A percentile compares a stretch with the other conserved stretches of the same genome.
Evolutionary conservation across 768 basidiomycete genomes (phyloP).

Genomic region (Crucibulum laeve): DNA sequence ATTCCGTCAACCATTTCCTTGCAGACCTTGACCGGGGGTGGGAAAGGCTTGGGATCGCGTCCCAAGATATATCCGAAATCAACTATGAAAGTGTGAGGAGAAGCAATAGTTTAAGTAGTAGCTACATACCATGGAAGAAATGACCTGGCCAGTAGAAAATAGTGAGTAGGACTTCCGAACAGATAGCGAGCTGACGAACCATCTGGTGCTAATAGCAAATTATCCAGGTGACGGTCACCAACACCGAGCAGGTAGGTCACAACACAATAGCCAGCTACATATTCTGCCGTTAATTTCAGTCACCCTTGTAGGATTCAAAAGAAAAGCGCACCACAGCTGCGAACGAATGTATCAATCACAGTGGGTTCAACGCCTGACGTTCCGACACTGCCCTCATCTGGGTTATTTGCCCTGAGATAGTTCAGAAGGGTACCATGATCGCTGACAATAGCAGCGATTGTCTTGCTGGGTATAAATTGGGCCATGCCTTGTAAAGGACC

Average conservation of each 20-base stretch:
- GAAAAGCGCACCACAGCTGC: constrained; percentile 79
- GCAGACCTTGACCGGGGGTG: constrained; percentile 97
- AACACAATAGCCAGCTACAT: constrained; percentile 94
- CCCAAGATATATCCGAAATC: constrained; percentile 99
- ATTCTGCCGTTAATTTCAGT: constrained; percentile 9
- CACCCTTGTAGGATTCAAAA: not conserved
- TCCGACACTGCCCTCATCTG: constrained; percentile 92
- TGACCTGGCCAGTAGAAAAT: constrained; percentile 47
- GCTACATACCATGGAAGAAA: constrained; percentile 85
- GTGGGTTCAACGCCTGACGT: constrained; percentile 93
- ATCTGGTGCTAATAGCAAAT: constrained; percentile 88
- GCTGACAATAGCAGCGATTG: constrained; percentile 90
- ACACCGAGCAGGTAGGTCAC: constrained; percentile 95
- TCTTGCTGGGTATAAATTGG: constrained; percentile 94
- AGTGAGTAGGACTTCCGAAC: constrained; percentile 1
- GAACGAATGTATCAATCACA: constrained; percentile 93
- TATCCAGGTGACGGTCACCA: constrained; percentile 95
- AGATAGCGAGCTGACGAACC: constrained; percentile 38
- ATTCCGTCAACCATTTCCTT: constrained; percentile 99
- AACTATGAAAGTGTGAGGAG: constrained; percentile 44
- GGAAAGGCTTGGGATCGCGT: constrained; percentile 95
- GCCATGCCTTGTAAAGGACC: constrained; percentile 92
- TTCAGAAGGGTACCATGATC: constrained; percentile 87
- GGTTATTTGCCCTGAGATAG: constrained; percentile 80
- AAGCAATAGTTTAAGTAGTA: not conserved